A percentile compares a stretch with the other conserved stretches of the same genome.
Conservation (phyloP, 306 rosid genomes). For the Purshia tridentata region DNA sequence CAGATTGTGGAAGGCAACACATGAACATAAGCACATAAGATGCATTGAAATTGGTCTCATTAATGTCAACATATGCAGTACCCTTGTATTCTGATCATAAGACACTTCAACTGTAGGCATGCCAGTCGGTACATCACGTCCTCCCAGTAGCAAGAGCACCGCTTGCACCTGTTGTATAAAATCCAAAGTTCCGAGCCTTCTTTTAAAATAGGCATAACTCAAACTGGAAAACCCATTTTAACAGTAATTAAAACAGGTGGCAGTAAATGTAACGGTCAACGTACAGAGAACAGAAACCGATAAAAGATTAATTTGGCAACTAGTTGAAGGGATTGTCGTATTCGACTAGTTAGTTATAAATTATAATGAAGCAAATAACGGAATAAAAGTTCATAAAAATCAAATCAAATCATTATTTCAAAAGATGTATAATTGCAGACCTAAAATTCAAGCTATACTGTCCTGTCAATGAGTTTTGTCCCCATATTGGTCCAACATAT, state of each 20-base stretch:
- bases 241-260: not conserved
- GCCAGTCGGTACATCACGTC: slow-evolving; percentile 59
- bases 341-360: not conserved
- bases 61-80: slow-evolving; percentile 37
- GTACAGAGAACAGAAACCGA: not conserved
- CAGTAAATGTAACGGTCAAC: not conserved
- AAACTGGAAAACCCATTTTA: slow-evolving; percentile 14
- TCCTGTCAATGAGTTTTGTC: not conserved
- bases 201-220: slow-evolving; percentile 20
- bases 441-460: not conserved
- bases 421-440: not conserved
- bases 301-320: slow-evolving; percentile 6
- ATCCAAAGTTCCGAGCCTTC: not conserved
- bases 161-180: slow-evolving; percentile 77
- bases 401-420: not conserved
- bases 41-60: slow-evolving; percentile 23
- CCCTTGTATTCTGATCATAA: slow-evolving; percentile 61
- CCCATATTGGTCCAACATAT: not conserved
- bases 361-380: not conserved
- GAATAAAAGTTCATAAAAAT: not conserved
- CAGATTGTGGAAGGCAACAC: slow-evolving; percentile 32
- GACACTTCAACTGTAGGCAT: slow-evolving; percentile 57
- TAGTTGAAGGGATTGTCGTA: not conserved
- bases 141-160: slow-evolving; percentile 86
- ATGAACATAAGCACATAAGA: slow-evolving; percentile 36